Conservation (phyloP, 2,329 filamentous ascomycete species). For the Sporothrix sp. region DNA sequence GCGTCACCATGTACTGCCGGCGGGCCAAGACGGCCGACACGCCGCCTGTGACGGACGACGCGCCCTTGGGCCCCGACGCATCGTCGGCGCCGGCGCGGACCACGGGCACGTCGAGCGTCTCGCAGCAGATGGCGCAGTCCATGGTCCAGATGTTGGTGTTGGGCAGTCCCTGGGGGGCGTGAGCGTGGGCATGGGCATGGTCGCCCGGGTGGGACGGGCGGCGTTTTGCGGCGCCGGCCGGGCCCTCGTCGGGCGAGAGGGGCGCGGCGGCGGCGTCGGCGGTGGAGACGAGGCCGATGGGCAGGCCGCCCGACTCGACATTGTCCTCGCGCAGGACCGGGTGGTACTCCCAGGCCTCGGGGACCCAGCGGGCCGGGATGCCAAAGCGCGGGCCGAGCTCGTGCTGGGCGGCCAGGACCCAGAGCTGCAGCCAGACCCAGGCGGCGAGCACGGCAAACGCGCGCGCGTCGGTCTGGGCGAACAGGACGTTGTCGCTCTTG, state of each 20-base stretch:
- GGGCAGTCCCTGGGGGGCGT: no score
- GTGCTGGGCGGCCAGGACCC: conserved; percentile 70
- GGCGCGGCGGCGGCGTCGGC: conserved; percentile 17
- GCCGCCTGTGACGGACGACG: conserved; percentile 28
- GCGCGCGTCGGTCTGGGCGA: conserved; percentile 57
- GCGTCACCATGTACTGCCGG: conserved; percentile 91
- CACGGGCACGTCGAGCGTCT: conserved; percentile 81
- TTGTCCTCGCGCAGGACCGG: conserved; percentile 77
- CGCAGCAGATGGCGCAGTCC: conserved; percentile 92
- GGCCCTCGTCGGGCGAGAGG: conserved; percentile 9
- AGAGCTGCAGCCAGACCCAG: conserved; percentile 84
- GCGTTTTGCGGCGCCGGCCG: not conserved
- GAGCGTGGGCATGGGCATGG: not conserved
- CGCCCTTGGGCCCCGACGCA: conserved; percentile 20
- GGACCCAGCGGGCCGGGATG: conserved; percentile 56
- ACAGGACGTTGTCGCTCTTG: conserved; percentile 68
- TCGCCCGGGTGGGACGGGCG: not conserved
- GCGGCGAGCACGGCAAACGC: conserved; percentile 55
- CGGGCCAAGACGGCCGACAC: conserved; percentile 64
- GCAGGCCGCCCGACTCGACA: conserved; percentile 67
- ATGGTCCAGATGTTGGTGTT: conserved; percentile 43
- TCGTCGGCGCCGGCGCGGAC: conserved; percentile 50
- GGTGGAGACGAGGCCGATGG: conserved; percentile 53
- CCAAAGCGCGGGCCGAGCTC: conserved; percentile 83
- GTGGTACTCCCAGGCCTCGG: conserved; percentile 90